Evolutionary conservation across 768 basidiomycete species (phyloP), one percentile per base, ranked within the genome.

Genomic region (Sporobolomyces phaffii): DNA sequence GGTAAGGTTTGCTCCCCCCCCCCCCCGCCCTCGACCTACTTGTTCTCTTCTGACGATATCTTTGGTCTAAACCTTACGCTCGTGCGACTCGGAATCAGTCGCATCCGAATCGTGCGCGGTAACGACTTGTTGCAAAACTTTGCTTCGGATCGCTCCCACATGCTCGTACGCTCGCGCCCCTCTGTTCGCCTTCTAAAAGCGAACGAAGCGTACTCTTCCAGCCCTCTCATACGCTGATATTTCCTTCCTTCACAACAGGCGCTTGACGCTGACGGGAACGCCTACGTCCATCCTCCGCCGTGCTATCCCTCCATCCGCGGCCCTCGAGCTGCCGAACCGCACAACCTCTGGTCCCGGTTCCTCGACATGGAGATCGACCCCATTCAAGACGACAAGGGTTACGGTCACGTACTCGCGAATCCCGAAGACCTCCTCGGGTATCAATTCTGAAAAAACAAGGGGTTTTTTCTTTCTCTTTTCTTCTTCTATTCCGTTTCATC

Each of bases 131-230:
- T 73, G 3, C 26, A 31, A 22, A 57, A 68, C 36, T 73, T 73
- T 24, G 72, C 72, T 14, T 70, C 69, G 0, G 68, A 70, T 48
- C 61, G 72, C 5, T 68, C 65, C 13, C 72, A 73, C 38, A 73
- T 73, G 72, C 54, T 69, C 2, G 26, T 54, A 24, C 5, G 22
- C 15, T 33, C n/a, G 17, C 33, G 34, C 33, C 15, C 22, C 31
- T 58, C 14, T 0, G 3, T 20, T 26, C 5, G 8, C 22, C 18
- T 15, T 7, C 51, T n/a, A 36, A 0, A 22, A 36, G 1, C 36
- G 38, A 2, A 34, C 36, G 7, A 34, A 28, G 9, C 3, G 49
- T 3, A 29, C 36, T 29, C 9, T 24, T 40, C 38, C 6, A n/a
- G n/a, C n/a, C n/a, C n/a, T n/a, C n/a, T n/a, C n/a, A n/a, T n/a